Percentiles rank a stretch among this genome's conserved stretches.
These are phyloP conservation scores for Bocquillonia castaneifolia DNA, from an alignment of 441 rosid genomes.

Conservation along the genomic window DNA sequence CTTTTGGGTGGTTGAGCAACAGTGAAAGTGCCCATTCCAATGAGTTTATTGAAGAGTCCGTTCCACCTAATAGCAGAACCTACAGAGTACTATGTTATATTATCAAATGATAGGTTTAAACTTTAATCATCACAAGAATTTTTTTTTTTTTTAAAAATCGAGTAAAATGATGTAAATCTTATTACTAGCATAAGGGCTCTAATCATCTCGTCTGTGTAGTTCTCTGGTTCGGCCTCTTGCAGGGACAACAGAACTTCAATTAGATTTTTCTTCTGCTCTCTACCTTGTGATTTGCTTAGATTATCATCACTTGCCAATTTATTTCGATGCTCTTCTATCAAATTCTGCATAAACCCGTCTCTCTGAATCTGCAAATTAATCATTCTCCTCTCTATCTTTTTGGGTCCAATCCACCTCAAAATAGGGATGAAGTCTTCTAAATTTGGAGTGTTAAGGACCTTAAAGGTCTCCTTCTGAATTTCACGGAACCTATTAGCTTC, in stretches of 20 bases:
- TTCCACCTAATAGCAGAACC: conserved; percentile 42
- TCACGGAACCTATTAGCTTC: no score
- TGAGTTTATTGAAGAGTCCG: conserved; percentile 32
- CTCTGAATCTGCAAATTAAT: conserved; percentile 24
- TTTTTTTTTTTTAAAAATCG: no score
- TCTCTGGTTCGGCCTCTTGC: conserved; percentile 41
- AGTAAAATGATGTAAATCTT: no score
- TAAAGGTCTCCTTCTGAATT: no score
- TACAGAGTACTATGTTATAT: conserved; percentile 5
- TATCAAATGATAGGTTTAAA: no score
- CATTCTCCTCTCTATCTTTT: conserved; percentile 37
- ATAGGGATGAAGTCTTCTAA: no score
- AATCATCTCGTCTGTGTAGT: conserved; percentile 37
- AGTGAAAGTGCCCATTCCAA: conserved; percentile 57
- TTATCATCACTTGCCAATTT: background rate
- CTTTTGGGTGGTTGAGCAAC: conserved; percentile 44
- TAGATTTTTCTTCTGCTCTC: conserved; percentile 33
- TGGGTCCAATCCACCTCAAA: no score
- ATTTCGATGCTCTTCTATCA: conserved; percentile 26
- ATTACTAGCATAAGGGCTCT: conserved; percentile 37
- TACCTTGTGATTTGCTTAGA: no score
- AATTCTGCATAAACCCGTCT: conserved; percentile 36
- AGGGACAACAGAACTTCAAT: conserved; percentile 41
- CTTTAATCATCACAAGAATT: no score
- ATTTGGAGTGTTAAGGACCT: no score